Evolutionary conservation across 1,139 yeast species (phyloP).

Genomic region (Hyphopichia pseudoburtonii): DNA sequence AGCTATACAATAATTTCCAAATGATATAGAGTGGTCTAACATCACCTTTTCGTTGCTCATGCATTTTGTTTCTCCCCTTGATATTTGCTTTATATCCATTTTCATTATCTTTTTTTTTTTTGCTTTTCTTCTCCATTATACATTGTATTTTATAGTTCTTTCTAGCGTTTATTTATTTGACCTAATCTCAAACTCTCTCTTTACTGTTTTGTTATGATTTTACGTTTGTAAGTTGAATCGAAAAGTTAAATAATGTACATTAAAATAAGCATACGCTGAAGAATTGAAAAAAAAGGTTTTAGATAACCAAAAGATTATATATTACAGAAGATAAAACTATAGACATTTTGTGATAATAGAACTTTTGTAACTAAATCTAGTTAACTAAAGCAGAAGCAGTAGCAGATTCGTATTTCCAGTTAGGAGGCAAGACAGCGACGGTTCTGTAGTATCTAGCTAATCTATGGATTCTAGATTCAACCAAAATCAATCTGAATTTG

Average conservation of each 20-base stretch:
- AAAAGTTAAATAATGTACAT: neutral
- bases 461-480: constrained; percentile 99
- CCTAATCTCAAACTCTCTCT: neutral
- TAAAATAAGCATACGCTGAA: neutral
- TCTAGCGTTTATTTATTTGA: constrained; percentile 1
- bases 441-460: constrained; percentile 99
- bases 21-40: no score
- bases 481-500: constrained; percentile 99
- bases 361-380: constrained; percentile 42
- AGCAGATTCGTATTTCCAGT: constrained; percentile 99
- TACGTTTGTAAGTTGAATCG: no score
- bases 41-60: no score
- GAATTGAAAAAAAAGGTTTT: neutral
- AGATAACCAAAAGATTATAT: neutral
- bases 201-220: no score
- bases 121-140: constrained; percentile 1
- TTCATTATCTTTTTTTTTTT: neutral
- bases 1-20: no score
- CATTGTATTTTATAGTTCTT: constrained; percentile 5
- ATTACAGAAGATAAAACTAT: constrained; percentile 1
- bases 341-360: neutral
- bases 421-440: constrained; percentile 97
- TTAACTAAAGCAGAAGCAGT: constrained; percentile 99
- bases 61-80: no score
- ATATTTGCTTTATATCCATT: no score